These are phyloP conservation scores for Fraxinus ornus DNA, from an alignment of 305 asterid species.

Conservation along the genomic window DNA sequence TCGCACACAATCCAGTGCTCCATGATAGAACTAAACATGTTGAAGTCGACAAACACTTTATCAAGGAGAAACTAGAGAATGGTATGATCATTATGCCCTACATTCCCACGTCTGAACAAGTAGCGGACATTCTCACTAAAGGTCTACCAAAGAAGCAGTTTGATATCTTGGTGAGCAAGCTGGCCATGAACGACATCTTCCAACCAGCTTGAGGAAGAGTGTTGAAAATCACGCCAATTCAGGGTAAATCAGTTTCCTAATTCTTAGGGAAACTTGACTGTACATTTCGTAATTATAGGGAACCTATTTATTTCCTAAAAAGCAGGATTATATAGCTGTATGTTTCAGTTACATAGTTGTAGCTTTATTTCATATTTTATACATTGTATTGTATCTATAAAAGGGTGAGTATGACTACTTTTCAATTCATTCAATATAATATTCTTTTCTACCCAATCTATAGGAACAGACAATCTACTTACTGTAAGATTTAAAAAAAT, in stretches of 20 bases:
- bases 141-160: not conserved
- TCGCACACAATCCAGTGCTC: not conserved
- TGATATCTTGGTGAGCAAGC: not conserved
- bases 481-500: not conserved
- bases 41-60: not conserved
- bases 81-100: not conserved
- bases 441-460: too few relatives aligned
- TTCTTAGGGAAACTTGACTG: too few relatives aligned
- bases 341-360: too few relatives aligned
- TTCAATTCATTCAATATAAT: too few relatives aligned
- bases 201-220: not conserved
- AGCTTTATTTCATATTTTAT: too few relatives aligned
- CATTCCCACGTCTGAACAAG: not conserved
- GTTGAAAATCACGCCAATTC: too few relatives aligned
- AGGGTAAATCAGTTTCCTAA: too few relatives aligned
- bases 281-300: too few relatives aligned
- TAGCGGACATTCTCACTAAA: not conserved
- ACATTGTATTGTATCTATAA: too few relatives aligned
- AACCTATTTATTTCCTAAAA: too few relatives aligned
- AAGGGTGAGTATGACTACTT: too few relatives aligned
- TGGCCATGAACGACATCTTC: not conserved
- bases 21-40: not conserved
- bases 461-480: not conserved
- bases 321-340: too few relatives aligned
- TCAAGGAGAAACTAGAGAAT: not conserved